A percentile compares a stretch with the other conserved stretches of the same genome.
Conservation (phyloP, 352 stramenopile species). For the Globisporangium parvum region DNA sequence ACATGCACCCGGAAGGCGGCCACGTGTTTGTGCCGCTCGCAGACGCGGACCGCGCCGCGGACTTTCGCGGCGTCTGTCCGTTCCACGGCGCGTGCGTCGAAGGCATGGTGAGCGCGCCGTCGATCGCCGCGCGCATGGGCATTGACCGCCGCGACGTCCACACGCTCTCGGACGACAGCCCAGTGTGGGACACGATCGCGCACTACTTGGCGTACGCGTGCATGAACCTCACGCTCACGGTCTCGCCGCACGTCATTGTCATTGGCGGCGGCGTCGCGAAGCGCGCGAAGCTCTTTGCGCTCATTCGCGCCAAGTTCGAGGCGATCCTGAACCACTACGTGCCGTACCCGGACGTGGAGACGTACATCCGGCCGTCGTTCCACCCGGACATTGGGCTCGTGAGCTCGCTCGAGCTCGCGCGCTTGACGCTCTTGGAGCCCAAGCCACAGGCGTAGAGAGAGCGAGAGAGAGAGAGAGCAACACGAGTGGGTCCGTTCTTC, state of each 20-base stretch:
- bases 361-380: slow-evolving; percentile 83
- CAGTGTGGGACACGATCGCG: slow-evolving; percentile 91
- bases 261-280: slow-evolving; percentile 94
- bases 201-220: slow-evolving; percentile 95
- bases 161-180: slow-evolving; percentile 80
- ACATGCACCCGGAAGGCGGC: slow-evolving; percentile 94
- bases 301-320: slow-evolving; percentile 79
- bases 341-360: slow-evolving; percentile 54
- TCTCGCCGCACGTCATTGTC: slow-evolving; percentile 93
- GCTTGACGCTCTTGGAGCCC: slow-evolving; percentile 42
- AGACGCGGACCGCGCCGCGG: slow-evolving; percentile 71
- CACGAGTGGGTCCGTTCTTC: too few species aligned
- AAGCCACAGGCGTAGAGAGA: slow-evolving; percentile 5
- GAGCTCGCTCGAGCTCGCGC: slow-evolving; percentile 74
- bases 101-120: slow-evolving; percentile 86
- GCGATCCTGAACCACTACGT: slow-evolving; percentile 77
- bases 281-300: slow-evolving; percentile 77
- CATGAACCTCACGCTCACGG: slow-evolving; percentile 90
- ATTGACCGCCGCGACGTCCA: slow-evolving; percentile 63
- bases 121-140: slow-evolving; percentile 86
- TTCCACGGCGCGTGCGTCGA: slow-evolving; percentile 92
- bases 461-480: too few species aligned
- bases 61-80: slow-evolving; percentile 76
- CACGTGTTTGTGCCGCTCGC: slow-evolving; percentile 72
- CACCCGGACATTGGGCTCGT: slow-evolving; percentile 78